These are phyloP conservation scores for Rugosomyces carneus DNA, from an alignment of 1,284 basidiomycete genomes.

Conservation along the genomic window DNA sequence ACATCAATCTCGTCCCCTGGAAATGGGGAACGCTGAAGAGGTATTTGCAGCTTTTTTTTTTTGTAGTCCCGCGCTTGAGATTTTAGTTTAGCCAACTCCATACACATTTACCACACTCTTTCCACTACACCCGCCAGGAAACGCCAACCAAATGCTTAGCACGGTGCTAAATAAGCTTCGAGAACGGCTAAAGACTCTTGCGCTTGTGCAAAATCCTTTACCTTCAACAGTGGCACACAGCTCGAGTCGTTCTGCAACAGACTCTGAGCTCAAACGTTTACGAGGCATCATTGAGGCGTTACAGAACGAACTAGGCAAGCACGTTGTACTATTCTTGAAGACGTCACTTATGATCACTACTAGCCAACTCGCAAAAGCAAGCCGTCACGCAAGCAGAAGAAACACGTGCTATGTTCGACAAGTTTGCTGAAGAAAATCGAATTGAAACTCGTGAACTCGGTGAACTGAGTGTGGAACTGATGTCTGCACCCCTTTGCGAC, in stretches of 20 bases:
- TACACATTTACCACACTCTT: slow-evolving; percentile 52
- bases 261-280: slow-evolving; percentile 40
- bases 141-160: slow-evolving; percentile 48
- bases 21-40: slow-evolving; percentile 37
- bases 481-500: slow-evolving; percentile 45
- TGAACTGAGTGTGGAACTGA: slow-evolving; percentile 45
- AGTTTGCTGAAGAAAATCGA: slow-evolving; percentile 39
- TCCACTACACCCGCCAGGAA: slow-evolving; percentile 45
- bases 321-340: not conserved
- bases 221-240: slow-evolving; percentile 8
- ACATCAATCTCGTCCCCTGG: slow-evolving; percentile 33
- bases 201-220: slow-evolving; percentile 19
- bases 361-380: slow-evolving; percentile 48
- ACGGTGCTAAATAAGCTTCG: slow-evolving; percentile 42
- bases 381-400: slow-evolving; percentile 36
- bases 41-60: slow-evolving; percentile 21
- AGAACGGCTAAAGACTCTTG: slow-evolving; percentile 19
- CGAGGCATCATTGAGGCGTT: slow-evolving; percentile 42
- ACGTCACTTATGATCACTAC: slow-evolving; percentile 3
- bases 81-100: slow-evolving; percentile 34
- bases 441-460: slow-evolving; percentile 23
- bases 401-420: slow-evolving; percentile 46
- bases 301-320: slow-evolving; percentile 52
- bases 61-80: not conserved
- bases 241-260: slow-evolving; percentile 13